A percentile compares a stretch with the other conserved stretches of the same genome.
Conservation (phyloP, 208 protist species). For the Acanthamoeba healyi region DNA sequence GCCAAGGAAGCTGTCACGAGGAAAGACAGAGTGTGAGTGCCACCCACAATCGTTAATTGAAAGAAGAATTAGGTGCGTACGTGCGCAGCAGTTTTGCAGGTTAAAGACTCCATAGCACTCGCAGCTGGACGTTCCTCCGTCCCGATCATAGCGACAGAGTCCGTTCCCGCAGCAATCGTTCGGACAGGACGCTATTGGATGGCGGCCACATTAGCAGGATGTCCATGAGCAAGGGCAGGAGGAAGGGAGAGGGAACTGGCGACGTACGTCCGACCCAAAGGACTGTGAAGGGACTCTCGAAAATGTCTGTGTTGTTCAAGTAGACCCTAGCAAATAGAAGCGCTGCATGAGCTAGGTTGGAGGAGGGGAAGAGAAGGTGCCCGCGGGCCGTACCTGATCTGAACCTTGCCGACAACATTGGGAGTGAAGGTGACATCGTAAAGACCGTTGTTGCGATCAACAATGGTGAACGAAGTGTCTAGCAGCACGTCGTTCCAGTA, state of each 20-base stretch:
- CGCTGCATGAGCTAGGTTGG: too few relatives aligned
- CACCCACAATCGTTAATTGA: background rate
- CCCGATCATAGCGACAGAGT: constrained; percentile 1
- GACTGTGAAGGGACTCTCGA: constrained; percentile 11
- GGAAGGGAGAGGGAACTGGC: background rate
- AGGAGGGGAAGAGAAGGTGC: too few relatives aligned
- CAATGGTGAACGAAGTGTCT: constrained; percentile 1
- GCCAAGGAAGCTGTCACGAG: background rate
- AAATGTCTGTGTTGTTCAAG: constrained; percentile 28
- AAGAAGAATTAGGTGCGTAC: constrained; percentile 40
- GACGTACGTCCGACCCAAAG: constrained; percentile 36
- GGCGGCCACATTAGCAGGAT: background rate
- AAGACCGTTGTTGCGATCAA: constrained; percentile 10
- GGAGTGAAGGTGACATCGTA: constrained; percentile 43
- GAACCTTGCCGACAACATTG: background rate
- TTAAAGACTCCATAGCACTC: background rate
- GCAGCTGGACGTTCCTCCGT: background rate
- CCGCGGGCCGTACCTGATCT: constrained; percentile 3
- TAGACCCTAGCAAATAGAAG: background rate
- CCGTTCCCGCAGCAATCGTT: constrained; percentile 38
- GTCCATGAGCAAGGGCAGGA: background rate
- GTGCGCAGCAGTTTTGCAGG: background rate
- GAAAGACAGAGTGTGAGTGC: background rate
- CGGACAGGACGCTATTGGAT: constrained; percentile 13
- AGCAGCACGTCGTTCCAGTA: constrained; percentile 4